A percentile compares a stretch with the other conserved stretches of the same genome.
phyloP scores from a whole-genome alignment of 805 yeast species.

The Ogataea ramenticola region DNA sequence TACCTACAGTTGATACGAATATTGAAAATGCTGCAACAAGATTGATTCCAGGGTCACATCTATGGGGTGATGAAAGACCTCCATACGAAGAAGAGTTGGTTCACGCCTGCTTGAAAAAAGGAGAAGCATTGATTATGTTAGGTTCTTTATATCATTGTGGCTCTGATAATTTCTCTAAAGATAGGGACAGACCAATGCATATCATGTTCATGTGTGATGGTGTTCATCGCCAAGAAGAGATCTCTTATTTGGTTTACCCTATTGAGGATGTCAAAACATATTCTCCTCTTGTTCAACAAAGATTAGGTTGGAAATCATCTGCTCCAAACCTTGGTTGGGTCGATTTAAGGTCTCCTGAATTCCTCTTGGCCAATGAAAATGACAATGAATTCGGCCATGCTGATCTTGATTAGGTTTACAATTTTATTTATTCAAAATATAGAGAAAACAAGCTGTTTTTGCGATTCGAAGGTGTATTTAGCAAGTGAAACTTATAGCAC shows the following conservation, averaged over 20 bases:
- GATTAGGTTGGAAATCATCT: constrained; percentile 9
- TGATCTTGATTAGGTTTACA: constrained; percentile 8
- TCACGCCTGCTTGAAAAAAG: constrained; percentile 19
- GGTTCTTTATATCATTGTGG: constrained; percentile 23
- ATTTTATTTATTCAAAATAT: not conserved
- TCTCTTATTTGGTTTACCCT: constrained; percentile 6
- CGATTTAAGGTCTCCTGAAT: constrained; percentile 9
- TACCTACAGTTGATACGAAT: constrained; percentile 8
- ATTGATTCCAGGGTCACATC: constrained; percentile 24
- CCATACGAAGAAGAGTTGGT: constrained; percentile 17
- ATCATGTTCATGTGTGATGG: constrained; percentile 19
- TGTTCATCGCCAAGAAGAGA: constrained; percentile 21
- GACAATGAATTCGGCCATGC: constrained; percentile 6
- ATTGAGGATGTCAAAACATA: constrained; percentile 10
- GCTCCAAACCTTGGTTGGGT: constrained; percentile 13
- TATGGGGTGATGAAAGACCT: constrained; percentile 21
- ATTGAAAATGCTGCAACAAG: constrained; percentile 24
- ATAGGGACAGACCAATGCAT: constrained; percentile 16
- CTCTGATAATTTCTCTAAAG: constrained; percentile 14
- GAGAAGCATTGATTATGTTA: constrained; percentile 20
- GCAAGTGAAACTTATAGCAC: too few relatives aligned
- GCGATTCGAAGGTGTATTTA: not conserved
- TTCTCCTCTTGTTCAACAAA: constrained; percentile 5
- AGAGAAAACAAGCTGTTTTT: too few relatives aligned
- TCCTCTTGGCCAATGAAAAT: constrained; percentile 1